Evolutionary conservation across 345 rosid species (phyloP).

Genomic region (Bruguiera sexangula): DNA sequence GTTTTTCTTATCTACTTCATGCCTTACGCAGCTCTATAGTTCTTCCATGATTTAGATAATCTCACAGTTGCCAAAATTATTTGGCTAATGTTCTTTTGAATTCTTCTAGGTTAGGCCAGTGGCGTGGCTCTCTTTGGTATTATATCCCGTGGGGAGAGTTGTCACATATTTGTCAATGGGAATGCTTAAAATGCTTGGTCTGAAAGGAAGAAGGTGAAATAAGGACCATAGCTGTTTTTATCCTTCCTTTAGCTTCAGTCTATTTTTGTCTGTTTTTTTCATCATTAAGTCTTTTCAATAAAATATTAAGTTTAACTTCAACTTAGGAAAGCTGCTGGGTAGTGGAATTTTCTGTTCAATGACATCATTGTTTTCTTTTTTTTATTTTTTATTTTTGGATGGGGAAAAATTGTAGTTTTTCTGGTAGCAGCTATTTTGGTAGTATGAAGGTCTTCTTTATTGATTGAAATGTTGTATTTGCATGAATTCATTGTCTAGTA

Average conservation of each 20-base stretch:
- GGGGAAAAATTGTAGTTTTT: too few relatives aligned
- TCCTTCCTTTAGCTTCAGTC: not conserved
- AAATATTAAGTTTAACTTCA: too few relatives aligned
- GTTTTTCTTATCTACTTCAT: not conserved
- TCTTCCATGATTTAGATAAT: slow-evolving; percentile 11
- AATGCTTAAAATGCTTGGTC: slow-evolving; percentile 88
- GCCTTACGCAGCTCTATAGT: not conserved
- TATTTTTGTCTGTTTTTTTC: not conserved
- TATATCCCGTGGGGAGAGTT: slow-evolving; percentile 95
- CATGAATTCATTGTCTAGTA: too few relatives aligned
- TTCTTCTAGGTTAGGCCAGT: slow-evolving; percentile 96
- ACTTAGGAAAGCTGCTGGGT: too few relatives aligned
- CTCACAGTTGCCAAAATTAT: slow-evolving; percentile 3
- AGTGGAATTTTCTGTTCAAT: too few relatives aligned
- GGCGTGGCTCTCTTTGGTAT: slow-evolving; percentile 94
- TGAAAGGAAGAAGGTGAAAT: slow-evolving; percentile 85
- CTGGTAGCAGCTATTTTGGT: too few relatives aligned
- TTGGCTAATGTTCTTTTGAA: slow-evolving; percentile 37
- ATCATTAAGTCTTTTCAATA: not conserved
- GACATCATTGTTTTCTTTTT: too few relatives aligned
- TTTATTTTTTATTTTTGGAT: too few relatives aligned
- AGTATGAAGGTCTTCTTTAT: too few relatives aligned
- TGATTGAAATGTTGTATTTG: too few relatives aligned
- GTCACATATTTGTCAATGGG: slow-evolving; percentile 95
- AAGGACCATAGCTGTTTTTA: not conserved